Base-by-base conservation (phyloP, 208 protist species). In the Naegleria fowleri region DNA sequence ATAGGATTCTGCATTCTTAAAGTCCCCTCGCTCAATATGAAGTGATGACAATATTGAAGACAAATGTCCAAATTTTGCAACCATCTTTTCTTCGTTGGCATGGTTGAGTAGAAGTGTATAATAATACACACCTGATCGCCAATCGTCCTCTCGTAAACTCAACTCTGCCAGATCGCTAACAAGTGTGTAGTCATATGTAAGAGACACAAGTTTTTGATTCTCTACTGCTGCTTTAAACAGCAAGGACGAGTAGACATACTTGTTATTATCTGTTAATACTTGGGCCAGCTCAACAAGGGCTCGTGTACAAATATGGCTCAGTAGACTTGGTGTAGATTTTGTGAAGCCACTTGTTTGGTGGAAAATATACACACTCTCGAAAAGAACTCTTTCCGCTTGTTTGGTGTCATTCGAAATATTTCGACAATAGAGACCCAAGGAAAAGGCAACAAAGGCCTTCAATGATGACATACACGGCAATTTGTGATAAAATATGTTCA, bases 1-100 rank as follows among this genome's bases (percentile, higher is more conserved):
- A 40, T 40, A 89, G 6, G 51, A 25, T 25, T 89, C 86, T 38
- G 86, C 86, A 89, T 89, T 89, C 39, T 40, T 89, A 67, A 67
- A 67, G 59, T 89, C 86, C 6, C 86, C 86, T 59, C 86, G 51
- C 15, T 58, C 86, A 4, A 67, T 89, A 25, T 89, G 59, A 0
- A 51, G 16, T 15, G 39, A 19, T 19, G 19, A 39, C 67, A 89
- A 40, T 2, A 51, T 5, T 29, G 39, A 39, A 29, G 48, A 55
- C 1, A 89, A 25, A 29, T 67, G 41, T 25, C 9, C 41, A 19
- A 40, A 39, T 67, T 89, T 58, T 5, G 86, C n/a, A n/a, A 67
- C 39, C 6, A 55, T 38, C 5, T 67, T 67, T 67, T 89, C 86
- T 39, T 58, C 43, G 11, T 43, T 51, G 13, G 67, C 67, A 19